Percentiles rank a stretch among this genome's conserved stretches.
phyloP scores from a whole-genome alignment of 805 yeast genomes.

The Kuraishia piskuri region DNA sequence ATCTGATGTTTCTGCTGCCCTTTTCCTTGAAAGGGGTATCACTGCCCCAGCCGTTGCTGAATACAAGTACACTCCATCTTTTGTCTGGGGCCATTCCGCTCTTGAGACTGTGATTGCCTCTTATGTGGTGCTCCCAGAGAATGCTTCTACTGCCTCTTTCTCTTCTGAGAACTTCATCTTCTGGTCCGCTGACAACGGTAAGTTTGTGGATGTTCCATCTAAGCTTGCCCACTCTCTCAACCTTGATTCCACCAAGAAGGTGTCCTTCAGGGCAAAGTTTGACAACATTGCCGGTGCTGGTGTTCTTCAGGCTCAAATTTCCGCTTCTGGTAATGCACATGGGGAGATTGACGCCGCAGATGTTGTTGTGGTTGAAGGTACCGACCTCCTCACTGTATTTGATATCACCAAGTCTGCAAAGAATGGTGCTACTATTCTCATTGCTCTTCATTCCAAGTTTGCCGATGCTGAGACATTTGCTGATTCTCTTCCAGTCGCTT shows the following conservation, averaged over 20 bases:
- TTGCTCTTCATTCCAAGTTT: conserved; percentile 30
- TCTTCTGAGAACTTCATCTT: conserved; percentile 41
- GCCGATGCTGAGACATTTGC: conserved; percentile 35
- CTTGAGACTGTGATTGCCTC: conserved; percentile 39
- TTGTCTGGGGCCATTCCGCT: conserved; percentile 49
- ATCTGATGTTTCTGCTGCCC: conserved; percentile 65
- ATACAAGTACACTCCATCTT: conserved; percentile 40
- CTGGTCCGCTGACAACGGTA: conserved; percentile 64
- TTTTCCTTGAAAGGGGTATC: conserved; percentile 41
- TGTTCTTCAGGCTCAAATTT: conserved; percentile 57
- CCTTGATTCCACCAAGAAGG: conserved; percentile 42
- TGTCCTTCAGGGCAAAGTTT: conserved; percentile 53
- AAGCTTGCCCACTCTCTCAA: conserved; percentile 65
- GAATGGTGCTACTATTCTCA: conserved; percentile 46
- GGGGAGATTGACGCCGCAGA: conserved; percentile 49
- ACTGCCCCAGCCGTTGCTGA: conserved; percentile 36
- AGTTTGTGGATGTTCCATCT: conserved; percentile 46
- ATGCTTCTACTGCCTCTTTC: conserved; percentile 23
- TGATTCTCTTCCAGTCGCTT: conserved; percentile 41
- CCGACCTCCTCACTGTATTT: conserved; percentile 42
- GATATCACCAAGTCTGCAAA: conserved; percentile 57
- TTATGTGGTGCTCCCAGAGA: conserved; percentile 25
- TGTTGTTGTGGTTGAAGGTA: conserved; percentile 54
- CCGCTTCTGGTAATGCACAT: conserved; percentile 21
- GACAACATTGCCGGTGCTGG: conserved; percentile 76